Conservation (phyloP, 345 rosid species). For the Populus alba region DNA sequence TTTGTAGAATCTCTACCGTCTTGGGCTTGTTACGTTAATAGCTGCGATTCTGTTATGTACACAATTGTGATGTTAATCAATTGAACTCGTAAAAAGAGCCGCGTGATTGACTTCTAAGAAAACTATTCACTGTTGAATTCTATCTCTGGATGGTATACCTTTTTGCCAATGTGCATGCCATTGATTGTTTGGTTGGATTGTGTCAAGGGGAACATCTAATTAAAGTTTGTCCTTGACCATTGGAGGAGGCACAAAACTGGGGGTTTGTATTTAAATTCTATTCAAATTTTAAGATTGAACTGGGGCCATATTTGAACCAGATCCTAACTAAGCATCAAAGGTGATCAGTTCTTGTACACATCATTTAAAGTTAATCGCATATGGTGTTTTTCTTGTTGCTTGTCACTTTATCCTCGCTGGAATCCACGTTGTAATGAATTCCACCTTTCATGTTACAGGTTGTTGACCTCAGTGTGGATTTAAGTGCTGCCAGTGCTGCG, state of each 20-base stretch:
- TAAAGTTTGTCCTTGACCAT: not conserved
- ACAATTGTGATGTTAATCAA: not conserved
- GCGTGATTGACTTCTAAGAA: not conserved
- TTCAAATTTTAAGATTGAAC: not conserved
- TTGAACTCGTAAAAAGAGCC: not conserved
- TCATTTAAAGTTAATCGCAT: not conserved
- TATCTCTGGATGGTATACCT: not conserved
- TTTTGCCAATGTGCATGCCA: not conserved
- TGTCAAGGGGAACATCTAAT: not conserved
- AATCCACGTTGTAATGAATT: not conserved
- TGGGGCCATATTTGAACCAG: not conserved
- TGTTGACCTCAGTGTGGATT: constrained; percentile 81
- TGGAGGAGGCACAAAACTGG: not conserved
- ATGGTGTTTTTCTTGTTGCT: no score
- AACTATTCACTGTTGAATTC: not conserved
- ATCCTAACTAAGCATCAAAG: not conserved
- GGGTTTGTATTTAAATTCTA: not conserved
- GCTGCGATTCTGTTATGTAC: not conserved
- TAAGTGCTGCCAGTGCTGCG: constrained; percentile 89
- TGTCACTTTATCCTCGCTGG: not conserved
- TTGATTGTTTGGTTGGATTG: not conserved
- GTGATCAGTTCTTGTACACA: not conserved
- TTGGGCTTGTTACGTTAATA: not conserved
- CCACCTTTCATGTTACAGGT: constrained; percentile 38
- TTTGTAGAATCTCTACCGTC: not conserved